Evolutionary conservation across 225 moss, liverwort and hornwort genomes (phyloP).

Genomic region (Pseudisothecium myosuroides): DNA sequence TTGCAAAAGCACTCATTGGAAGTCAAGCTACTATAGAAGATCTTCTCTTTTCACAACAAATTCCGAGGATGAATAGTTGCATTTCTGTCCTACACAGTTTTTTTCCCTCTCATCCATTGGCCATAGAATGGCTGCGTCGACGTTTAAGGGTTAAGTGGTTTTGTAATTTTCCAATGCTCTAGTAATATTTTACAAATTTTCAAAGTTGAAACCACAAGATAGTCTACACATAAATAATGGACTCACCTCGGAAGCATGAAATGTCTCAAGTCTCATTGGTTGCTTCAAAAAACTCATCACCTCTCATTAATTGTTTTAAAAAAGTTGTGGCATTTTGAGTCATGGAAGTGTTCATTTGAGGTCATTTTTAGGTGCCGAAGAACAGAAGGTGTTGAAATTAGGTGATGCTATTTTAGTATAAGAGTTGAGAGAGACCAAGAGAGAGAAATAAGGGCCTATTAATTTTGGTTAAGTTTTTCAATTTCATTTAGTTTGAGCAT

Average conservation of each 20-base stretch:
- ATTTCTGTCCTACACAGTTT: no score
- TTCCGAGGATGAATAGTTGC: no score
- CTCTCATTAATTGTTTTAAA: background rate
- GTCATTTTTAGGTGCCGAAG: rapidly evolving
- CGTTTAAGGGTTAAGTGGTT: no score
- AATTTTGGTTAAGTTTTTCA: background rate
- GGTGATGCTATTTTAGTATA: background rate
- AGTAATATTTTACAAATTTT: background rate
- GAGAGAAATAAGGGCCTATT: background rate
- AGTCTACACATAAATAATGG: background rate
- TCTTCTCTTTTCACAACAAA: no score
- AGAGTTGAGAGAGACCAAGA: rapidly evolving
- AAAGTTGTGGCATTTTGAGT: background rate
- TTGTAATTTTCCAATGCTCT: background rate
- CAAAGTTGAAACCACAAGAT: background rate
- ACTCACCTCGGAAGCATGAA: background rate
- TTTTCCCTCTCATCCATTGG: no score
- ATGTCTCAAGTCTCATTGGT: background rate
- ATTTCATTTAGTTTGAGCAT: background rate
- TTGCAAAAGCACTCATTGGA: no score
- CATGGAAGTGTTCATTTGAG: background rate
- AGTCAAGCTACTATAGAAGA: no score
- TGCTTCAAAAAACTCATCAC: background rate
- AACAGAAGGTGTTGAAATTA: background rate
- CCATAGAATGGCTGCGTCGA: no score